Percentiles rank a stretch among this genome's conserved stretches.
These are phyloP conservation scores for Zasmidium cellare DNA, from an alignment of 2,329 filamentous ascomycete species.

Conservation along the genomic window DNA sequence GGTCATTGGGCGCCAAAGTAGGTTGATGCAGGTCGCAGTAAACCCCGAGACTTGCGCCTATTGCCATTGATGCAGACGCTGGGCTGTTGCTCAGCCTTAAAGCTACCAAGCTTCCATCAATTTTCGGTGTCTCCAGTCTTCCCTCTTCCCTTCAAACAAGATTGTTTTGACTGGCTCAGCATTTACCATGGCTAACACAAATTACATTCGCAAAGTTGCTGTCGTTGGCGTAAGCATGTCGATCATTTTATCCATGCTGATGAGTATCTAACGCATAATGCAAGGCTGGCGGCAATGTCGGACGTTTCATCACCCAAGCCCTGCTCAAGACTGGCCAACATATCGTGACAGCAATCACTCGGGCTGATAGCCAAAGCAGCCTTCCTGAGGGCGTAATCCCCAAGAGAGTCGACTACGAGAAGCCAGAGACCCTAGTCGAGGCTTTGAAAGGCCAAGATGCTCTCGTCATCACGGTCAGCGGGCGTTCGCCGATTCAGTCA, in stretches of 20 bases:
- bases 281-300: slow-evolving; percentile 40
- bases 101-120: too few species aligned
- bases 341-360: slow-evolving; percentile 53
- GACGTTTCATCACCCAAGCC: slow-evolving; percentile 37
- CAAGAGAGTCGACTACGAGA: slow-evolving; percentile 49
- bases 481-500: slow-evolving; percentile 28
- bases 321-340: slow-evolving; percentile 48
- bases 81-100: too few species aligned
- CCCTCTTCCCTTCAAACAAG: neutral
- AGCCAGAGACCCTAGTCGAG: slow-evolving; percentile 38
- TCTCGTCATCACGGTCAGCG: slow-evolving; percentile 41
- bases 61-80: neutral
- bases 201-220: slow-evolving; percentile 39
- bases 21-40: neutral
- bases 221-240: slow-evolving; percentile 36
- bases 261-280: too few species aligned
- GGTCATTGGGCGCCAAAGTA: neutral
- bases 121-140: too few species aligned
- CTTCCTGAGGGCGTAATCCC: slow-evolving; percentile 44
- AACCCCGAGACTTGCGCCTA: neutral
- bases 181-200: slow-evolving; percentile 8
- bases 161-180: too few species aligned
- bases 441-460: slow-evolving; percentile 40
- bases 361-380: slow-evolving; percentile 42
- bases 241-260: too few species aligned